Evolutionary conservation across 2,329 filamentous ascomycete species (phyloP), one percentile per base, ranked within the genome.

Genomic region (Thielaviopsis cerberus): DNA sequence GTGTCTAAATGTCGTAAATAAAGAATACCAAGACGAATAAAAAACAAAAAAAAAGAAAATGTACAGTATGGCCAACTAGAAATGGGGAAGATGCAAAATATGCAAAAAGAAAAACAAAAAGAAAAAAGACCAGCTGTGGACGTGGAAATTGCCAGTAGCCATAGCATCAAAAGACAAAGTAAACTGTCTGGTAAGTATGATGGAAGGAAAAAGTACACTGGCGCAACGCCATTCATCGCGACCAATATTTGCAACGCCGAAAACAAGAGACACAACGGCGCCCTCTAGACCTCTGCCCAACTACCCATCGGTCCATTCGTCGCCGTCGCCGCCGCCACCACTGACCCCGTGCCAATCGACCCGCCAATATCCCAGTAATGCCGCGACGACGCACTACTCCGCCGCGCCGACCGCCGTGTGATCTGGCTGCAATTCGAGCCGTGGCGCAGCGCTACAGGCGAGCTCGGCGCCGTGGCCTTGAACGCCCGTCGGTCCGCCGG

Each of bases 301-400:
- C 79, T 83, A 17, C 86, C 86, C 75, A 86, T 80, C 8, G 78
- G 79, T 1, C 82, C 83, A 45, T 78, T 79, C 53, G 79, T 77
- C 1, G 79, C 81, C 41, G 37, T 45, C 17, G 55, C 59, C 10
- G 59, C 45, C 25, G 59, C 59, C 67, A 86, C 80, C 62, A 83
- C 74, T 63, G 83, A 86, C 3, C 85, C 85, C 58, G 86, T 90
- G 1, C 86, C 86, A 24, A 88, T 78, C 64, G 82, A 89, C 5
- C 82, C 86, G 25, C 88, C 88, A 63, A 95, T 80, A 68, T 95
- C 90, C 90, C 90, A 96, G 69, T 94, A 96, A 67, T 94, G 88
- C 57, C 88, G 74, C 52, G 83, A 87, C 51, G 86, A 90, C 34
- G 81, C 78, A 63, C 80, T 83, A 64, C 81, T 86, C 56, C 78